Evolutionary conservation across 176 grass and related monocot genomes (phyloP), one percentile per base, ranked within the genome.

Genomic region (Bromus sterilis): DNA sequence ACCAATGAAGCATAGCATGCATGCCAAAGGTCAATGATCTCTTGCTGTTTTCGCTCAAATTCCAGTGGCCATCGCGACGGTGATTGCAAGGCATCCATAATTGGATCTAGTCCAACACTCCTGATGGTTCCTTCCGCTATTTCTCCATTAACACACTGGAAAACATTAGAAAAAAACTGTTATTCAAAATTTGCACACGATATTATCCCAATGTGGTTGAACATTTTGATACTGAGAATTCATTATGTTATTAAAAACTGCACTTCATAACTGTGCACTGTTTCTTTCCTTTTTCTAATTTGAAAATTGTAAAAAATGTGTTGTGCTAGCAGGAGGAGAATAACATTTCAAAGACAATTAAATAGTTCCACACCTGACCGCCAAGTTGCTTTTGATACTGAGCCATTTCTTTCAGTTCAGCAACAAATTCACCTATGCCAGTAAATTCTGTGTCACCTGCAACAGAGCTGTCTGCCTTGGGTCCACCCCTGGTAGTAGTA

Each of bases 1-100:
- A 95, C 88, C 76, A 98, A 63, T 10, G 96, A 93, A 59, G 93
- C 96, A 59, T 93, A 82, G 79, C 96, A 98, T 40, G 82, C 79
- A 71, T 95, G 88, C 93, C 96, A 98, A 68, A 98, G 84, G 43
- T 98, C 79, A 88, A 98, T 90, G 31, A 98, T 98, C 75, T 93
- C 93, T 83, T 91, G 93, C 16, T 98, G 89, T 55, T 91, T 93
- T 44, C 82, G 95, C 82, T 93, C 96, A 7, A 95, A 98, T 77
- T 98, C 92, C 41, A 86, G 21, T 3, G 89, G 79, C 96, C 96
- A 98, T 42, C 78, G 77, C 0, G 90, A 88, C 85, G 92, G 92
- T 60, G 95, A 89, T 66, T 90, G 88, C 83, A 91, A 58, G 33
- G 78, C 71, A 74, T 89, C 83, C 71, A 71, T 75, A 40, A 81